Evolutionary conservation across 2,329 filamentous ascomycete species (phyloP).

Genomic region (Trichoderma oligosporum): DNA sequence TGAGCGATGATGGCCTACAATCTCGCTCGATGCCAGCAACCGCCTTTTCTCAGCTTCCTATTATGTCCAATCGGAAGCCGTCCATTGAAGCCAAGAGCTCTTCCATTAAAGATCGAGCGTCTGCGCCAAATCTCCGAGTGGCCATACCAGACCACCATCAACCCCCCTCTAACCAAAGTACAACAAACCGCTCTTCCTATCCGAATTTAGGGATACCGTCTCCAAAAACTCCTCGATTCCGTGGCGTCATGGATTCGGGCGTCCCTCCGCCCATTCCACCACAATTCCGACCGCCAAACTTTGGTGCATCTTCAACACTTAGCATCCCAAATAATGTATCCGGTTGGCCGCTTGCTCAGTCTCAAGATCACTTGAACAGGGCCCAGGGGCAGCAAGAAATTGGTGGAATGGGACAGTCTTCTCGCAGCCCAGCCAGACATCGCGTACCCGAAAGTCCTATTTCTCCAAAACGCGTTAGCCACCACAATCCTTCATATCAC

Average conservation of each 20-base stretch:
- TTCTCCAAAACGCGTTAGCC: conserved; percentile 24
- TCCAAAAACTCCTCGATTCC: conserved; percentile 10
- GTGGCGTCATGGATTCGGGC: conserved; percentile 13
- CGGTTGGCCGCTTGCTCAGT: background rate
- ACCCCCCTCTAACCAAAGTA: conserved; percentile 22
- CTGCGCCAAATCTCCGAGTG: conserved; percentile 28
- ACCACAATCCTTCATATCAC: conserved; percentile 36
- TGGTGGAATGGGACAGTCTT: background rate
- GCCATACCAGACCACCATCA: conserved; percentile 15
- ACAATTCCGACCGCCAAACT: conserved; percentile 7
- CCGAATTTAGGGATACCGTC: conserved; percentile 21
- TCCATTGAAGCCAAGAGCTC: background rate
- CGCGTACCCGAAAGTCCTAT: conserved; percentile 37
- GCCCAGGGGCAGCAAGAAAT: conserved; percentile 9
- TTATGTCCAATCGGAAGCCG: conserved; percentile 11
- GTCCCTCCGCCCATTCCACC: conserved; percentile 16
- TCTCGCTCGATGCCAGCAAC: background rate
- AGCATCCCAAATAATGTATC: background rate
- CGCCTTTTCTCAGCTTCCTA: background rate
- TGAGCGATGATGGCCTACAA: background rate
- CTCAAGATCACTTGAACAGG: background rate
- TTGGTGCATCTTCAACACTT: background rate
- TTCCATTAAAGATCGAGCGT: conserved; percentile 21
- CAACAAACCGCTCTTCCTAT: conserved; percentile 22
- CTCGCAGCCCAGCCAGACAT: conserved; percentile 33